Evolutionary conservation across 345 rosid genomes (phyloP).

Genomic region (Moricandia moricandioides): DNA sequence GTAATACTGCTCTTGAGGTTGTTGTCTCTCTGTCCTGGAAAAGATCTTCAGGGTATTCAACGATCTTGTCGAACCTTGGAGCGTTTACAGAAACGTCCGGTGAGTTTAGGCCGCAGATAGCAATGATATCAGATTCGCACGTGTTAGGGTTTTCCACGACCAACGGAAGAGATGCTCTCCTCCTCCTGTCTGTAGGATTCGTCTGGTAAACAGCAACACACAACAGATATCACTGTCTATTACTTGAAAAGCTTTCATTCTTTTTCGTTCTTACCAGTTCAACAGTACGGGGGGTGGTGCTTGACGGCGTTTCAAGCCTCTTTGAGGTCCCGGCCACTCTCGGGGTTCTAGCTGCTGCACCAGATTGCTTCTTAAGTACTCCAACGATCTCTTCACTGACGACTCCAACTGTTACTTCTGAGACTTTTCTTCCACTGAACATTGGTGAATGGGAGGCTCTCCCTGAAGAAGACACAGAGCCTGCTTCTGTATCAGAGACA

Average conservation of each 20-base stretch:
- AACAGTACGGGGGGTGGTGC: constrained; percentile 39
- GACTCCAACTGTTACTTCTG: constrained; percentile 52
- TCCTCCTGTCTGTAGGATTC: constrained; percentile 42
- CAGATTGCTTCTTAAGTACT: constrained; percentile 29
- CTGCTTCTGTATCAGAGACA: constrained; percentile 56
- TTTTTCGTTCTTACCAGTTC: constrained; percentile 26
- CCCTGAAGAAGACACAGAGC: constrained; percentile 49
- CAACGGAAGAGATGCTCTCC: constrained; percentile 77
- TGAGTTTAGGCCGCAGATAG: constrained; percentile 45
- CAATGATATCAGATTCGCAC: constrained; percentile 31
- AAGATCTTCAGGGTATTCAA: constrained; percentile 67
- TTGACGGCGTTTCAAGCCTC: constrained; percentile 45
- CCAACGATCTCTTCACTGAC: constrained; percentile 42
- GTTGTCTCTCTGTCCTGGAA: constrained; percentile 35
- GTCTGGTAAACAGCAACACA: constrained; percentile 37
- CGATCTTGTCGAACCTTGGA: constrained; percentile 86
- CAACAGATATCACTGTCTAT: constrained; percentile 14
- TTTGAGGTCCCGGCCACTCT: constrained; percentile 38
- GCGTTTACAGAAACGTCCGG: constrained; percentile 84
- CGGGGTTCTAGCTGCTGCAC: constrained; percentile 43
- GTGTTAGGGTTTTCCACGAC: constrained; percentile 40
- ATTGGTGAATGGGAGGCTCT: constrained; percentile 47
- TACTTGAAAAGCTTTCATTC: neutral
- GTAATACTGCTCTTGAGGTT: constrained; percentile 40
- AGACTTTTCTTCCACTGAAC: constrained; percentile 41